Evolutionary conservation across 148 eudicot genomes (phyloP).

Genomic region (Silene uniflora): DNA sequence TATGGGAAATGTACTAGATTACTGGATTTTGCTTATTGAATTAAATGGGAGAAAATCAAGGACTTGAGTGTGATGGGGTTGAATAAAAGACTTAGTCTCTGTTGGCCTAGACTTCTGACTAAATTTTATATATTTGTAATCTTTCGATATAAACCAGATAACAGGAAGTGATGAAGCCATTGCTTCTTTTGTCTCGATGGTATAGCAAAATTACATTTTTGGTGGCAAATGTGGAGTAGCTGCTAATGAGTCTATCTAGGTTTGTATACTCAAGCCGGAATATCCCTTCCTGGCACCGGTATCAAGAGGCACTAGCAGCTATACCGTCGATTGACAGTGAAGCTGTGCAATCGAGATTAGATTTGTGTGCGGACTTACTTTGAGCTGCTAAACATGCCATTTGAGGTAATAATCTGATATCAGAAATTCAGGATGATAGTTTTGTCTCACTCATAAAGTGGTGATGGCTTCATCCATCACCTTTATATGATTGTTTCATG

Average conservation of each 20-base stretch:
- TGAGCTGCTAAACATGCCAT: conserved; percentile 89
- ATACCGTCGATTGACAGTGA: conserved; percentile 79
- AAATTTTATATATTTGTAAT: conserved; percentile 6
- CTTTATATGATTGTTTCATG: neutral
- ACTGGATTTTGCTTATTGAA: neutral
- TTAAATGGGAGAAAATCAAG: neutral
- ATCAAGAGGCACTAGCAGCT: conserved; percentile 68
- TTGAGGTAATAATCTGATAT: conserved; percentile 53
- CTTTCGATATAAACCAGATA: conserved; percentile 43
- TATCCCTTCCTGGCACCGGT: too few species aligned
- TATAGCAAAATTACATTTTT: conserved; percentile 74
- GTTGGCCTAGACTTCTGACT: conserved; percentile 1
- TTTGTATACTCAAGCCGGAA: conserved; percentile 22
- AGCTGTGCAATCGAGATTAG: conserved; percentile 66
- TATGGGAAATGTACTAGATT: neutral
- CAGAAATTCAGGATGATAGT: neutral
- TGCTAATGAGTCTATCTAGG: conserved; percentile 78
- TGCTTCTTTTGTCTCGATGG: conserved; percentile 74
- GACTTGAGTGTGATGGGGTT: neutral
- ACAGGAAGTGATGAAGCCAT: conserved; percentile 92
- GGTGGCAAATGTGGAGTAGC: conserved; percentile 90
- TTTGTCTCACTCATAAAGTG: neutral
- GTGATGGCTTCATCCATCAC: neutral
- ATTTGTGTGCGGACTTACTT: conserved; percentile 84
- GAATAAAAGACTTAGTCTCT: neutral